Base-by-base conservation (phyloP, 202 grass and related monocot genomes). In the Schoenoplectus tabernaemontani region DNA sequence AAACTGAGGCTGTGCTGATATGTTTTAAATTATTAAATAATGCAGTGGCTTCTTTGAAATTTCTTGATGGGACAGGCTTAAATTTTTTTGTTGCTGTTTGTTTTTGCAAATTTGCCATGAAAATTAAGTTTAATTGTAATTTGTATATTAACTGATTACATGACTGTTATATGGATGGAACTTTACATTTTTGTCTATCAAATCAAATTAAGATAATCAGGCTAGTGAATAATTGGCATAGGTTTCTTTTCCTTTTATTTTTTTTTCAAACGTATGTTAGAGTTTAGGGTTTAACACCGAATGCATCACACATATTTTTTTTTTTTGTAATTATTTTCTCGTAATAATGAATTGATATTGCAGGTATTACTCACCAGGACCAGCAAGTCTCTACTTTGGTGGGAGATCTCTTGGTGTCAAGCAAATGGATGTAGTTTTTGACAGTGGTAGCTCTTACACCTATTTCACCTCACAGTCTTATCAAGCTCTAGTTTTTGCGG, bases 341-440 rank as follows among this genome's bases (percentile, higher is more conserved):
- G 30, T 69, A 13, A 71, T 81, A 20, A 44, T 59, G 53, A 37
- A 75, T 79, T 66, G 15, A 81, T 41, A 51, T 73, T 83, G 30
- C 70, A 99, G 96, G 78, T 88, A 95, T 84, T 99, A 99, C 86
- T 99, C 96, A 67, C 92, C 96, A 38, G 92, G 92, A 37, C 86
- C 86, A 33, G 91, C 85, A 79, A 84, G 46, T 65, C 69, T 98
- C 22, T 83, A 78, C 54, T 98, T 90, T 1, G 95, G 84, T 7
- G 83, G 39, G 39, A 88, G 79, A 72, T 79, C 83, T 0, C 78
- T 98, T 19, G 85, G 88, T 1, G 34, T 82, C 5, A 98, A 79
- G 86, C 85, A 90, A 32, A 92, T 92, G 88, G 87, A 89, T 79
- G 83, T 98, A 36, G 95, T 92, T 26, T 88, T 95, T 85, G 95